phyloP scores from a whole-genome alignment of 179 eudicot species.

The Pouteria campechiana region DNA sequence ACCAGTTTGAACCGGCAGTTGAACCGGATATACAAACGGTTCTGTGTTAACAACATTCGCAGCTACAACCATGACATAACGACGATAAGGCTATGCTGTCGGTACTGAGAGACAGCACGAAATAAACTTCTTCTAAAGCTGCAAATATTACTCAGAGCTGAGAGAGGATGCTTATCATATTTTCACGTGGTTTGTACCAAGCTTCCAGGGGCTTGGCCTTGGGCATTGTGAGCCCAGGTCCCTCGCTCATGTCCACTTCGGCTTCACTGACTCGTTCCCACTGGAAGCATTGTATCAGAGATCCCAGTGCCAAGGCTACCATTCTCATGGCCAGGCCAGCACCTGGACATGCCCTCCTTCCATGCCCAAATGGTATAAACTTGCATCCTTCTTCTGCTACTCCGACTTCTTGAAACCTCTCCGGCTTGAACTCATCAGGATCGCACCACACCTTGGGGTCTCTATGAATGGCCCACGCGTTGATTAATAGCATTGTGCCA shows the following conservation, averaged over 20 bases:
- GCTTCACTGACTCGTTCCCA: constrained; percentile 30
- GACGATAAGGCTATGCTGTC: no score
- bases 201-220: constrained; percentile 32
- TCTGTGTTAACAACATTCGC: no score
- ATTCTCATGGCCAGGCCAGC: constrained; percentile 35
- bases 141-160: no score
- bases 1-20: no score
- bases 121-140: no score
- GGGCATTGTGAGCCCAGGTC: constrained; percentile 24
- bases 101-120: no score
- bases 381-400: constrained; percentile 18
- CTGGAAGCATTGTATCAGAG: constrained; percentile 52
- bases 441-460: constrained; percentile 43
- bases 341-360: constrained; percentile 54
- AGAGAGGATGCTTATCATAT: constrained; percentile 14
- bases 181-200: constrained; percentile 25
- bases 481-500: constrained; percentile 46
- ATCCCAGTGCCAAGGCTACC: constrained; percentile 31
- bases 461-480: constrained; percentile 42
- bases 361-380: constrained; percentile 42
- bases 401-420: constrained; percentile 35
- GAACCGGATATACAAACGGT: no score
- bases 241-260: constrained; percentile 27
- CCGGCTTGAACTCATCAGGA: constrained; percentile 31
- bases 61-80: no score